A percentile compares a stretch with the other conserved stretches of the same genome.
phyloP scores from a whole-genome alignment of 2,329 filamentous ascomycete genomes.

The Rhexocercosporidium sp. region DNA sequence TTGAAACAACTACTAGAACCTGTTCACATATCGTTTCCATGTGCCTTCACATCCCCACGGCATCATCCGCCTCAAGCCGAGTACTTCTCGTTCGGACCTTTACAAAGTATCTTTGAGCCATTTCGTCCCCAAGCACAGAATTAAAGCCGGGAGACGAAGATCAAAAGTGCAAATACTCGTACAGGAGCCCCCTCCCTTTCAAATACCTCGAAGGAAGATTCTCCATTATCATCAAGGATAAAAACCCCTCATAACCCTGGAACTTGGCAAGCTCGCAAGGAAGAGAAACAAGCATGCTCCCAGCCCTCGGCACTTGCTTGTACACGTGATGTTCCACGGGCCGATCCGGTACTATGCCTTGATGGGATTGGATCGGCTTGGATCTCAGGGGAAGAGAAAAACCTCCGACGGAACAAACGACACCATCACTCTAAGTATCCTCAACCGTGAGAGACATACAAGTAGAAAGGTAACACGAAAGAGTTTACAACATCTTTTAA shows the following conservation, averaged over 20 bases:
- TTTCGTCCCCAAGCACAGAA: background rate
- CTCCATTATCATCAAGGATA: background rate
- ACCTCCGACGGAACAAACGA: too few relatives aligned
- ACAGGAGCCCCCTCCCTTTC: too few relatives aligned
- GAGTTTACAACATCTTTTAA: too few relatives aligned
- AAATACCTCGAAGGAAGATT: background rate
- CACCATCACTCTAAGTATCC: too few relatives aligned
- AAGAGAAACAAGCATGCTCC: background rate
- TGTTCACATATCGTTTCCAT: too few relatives aligned
- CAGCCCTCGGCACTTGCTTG: constrained; percentile 8
- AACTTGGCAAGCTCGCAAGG: background rate
- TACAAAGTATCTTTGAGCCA: too few relatives aligned
- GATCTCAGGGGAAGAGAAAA: too few relatives aligned
- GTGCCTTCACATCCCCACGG: too few relatives aligned
- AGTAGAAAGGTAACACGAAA: too few relatives aligned
- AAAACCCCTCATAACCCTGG: background rate
- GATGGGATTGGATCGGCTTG: background rate
- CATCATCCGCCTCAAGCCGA: background rate
- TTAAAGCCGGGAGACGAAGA: background rate
- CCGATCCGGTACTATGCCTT: background rate
- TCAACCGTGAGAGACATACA: too few relatives aligned
- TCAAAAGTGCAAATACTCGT: background rate
- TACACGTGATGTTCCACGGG: background rate
- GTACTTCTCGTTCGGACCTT: background rate
- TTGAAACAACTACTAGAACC: background rate